Evolutionary conservation across 257 asterid genomes (phyloP).

Genomic region (Misopates orontium): DNA sequence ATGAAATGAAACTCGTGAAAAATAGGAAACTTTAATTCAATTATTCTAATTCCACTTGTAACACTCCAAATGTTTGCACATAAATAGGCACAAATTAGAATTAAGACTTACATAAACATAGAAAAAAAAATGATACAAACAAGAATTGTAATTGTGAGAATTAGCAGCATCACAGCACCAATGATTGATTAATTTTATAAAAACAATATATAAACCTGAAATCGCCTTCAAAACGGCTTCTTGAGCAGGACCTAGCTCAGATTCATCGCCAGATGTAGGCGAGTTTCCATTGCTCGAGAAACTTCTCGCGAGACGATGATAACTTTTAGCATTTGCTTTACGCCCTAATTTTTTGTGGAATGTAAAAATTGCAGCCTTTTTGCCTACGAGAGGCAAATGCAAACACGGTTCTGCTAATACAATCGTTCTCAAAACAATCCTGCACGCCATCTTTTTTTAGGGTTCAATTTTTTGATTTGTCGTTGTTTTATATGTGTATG

Average conservation of each 20-base stretch:
- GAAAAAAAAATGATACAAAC: too few relatives aligned
- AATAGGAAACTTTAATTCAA: background rate
- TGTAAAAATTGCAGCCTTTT: slow-evolving; percentile 26
- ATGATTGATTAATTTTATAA: background rate
- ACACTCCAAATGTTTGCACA: background rate
- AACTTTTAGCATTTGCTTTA: slow-evolving; percentile 28
- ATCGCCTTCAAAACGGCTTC: slow-evolving; percentile 95
- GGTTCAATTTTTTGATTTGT: slow-evolving; percentile 8
- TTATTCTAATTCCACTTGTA: background rate
- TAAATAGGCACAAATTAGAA: too few relatives aligned
- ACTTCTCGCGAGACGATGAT: slow-evolving; percentile 33
- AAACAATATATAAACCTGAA: slow-evolving; percentile 49
- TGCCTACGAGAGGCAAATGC: slow-evolving; percentile 38
- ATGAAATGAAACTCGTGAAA: too few relatives aligned
- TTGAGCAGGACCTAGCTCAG: slow-evolving; percentile 86
- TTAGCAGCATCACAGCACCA: too few relatives aligned
- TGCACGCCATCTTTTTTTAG: slow-evolving; percentile 56
- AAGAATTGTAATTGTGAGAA: too few relatives aligned
- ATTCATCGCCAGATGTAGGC: slow-evolving; percentile 49
- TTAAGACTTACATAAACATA: too few relatives aligned
- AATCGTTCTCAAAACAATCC: slow-evolving; percentile 48
- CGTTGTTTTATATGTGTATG: too few relatives aligned
- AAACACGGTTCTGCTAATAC: slow-evolving; percentile 60
- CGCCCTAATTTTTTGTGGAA: slow-evolving; percentile 48
- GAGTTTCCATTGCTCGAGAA: slow-evolving; percentile 51